Evolutionary conservation across 768 basidiomycete genomes (phyloP).

Genomic region (Xerocomellus intermedius): DNA sequence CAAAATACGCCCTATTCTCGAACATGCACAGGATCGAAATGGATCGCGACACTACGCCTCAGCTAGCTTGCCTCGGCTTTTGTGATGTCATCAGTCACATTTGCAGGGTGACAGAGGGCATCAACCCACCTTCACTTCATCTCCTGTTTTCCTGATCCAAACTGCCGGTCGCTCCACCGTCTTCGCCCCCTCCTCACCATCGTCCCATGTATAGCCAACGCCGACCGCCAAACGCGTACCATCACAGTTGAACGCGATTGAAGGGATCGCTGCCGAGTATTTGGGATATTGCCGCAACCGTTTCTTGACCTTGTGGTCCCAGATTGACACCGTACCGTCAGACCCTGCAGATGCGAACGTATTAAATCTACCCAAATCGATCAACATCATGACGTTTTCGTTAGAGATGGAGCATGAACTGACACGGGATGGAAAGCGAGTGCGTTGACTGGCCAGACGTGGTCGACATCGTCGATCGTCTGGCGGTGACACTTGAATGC

Average conservation of each 20-base stretch:
- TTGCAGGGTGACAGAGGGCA: neutral
- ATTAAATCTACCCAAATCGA: slow-evolving; percentile 56
- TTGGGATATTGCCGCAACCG: slow-evolving; percentile 88
- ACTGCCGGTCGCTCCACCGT: slow-evolving; percentile 61
- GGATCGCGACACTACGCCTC: neutral
- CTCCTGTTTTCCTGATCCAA: slow-evolving; percentile 62
- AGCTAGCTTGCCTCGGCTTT: slow-evolving; percentile 25
- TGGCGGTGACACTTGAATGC: slow-evolving; percentile 98
- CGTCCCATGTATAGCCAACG: slow-evolving; percentile 88
- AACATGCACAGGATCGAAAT: neutral
- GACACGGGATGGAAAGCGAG: slow-evolving; percentile 91
- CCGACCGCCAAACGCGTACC: slow-evolving; percentile 83
- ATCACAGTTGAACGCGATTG: slow-evolving; percentile 79
- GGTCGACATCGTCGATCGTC: slow-evolving; percentile 86
- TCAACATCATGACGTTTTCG: neutral
- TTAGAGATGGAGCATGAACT: slow-evolving; percentile 21
- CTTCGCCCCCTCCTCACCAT: slow-evolving; percentile 72
- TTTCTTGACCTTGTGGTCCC: slow-evolving; percentile 98
- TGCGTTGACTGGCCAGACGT: slow-evolving; percentile 95
- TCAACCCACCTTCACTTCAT: slow-evolving; percentile 68
- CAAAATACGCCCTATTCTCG: neutral
- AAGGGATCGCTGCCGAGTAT: slow-evolving; percentile 71
- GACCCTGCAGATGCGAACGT: slow-evolving; percentile 96
- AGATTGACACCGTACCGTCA: slow-evolving; percentile 90
- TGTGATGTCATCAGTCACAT: neutral